These are phyloP conservation scores for Xylaria nigripes DNA, from an alignment of 495 filamentous ascomycete genomes.

Conservation along the genomic window DNA sequence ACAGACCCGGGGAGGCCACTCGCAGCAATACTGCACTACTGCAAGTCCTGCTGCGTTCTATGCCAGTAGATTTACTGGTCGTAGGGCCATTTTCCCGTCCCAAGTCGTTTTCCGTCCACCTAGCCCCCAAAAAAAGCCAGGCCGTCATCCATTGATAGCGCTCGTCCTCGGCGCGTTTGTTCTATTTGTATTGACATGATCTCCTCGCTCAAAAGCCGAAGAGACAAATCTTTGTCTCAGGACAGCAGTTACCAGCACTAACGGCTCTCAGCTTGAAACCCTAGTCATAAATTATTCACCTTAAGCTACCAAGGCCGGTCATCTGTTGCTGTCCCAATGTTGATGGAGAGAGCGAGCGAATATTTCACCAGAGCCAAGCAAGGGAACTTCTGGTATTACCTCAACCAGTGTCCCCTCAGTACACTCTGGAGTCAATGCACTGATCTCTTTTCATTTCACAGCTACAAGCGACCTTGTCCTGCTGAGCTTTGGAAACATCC, in stretches of 20 bases:
- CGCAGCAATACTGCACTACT: neutral
- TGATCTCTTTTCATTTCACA: neutral
- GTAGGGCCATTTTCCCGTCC: neutral
- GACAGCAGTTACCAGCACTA: neutral
- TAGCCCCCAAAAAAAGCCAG: neutral
- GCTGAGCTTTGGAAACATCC: neutral
- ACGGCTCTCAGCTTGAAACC: neutral
- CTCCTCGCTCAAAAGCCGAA: neutral
- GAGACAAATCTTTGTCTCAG: neutral
- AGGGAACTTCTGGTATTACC: constrained; percentile 10
- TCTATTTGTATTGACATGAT: neutral
- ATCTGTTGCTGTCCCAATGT: neutral
- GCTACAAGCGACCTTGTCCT: constrained; percentile 7
- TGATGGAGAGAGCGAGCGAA: neutral
- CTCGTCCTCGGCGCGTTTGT: neutral
- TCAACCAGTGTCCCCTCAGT: constrained; percentile 5
- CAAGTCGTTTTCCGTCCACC: constrained; percentile 1
- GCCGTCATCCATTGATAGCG: neutral
- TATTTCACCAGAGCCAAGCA: constrained; percentile 1
- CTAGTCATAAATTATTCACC: neutral
- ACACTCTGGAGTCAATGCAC: constrained; percentile 2
- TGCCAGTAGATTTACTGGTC: constrained; percentile 1
- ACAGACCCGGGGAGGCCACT: constrained; percentile 8
- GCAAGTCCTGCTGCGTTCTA: neutral
- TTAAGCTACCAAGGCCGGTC: neutral